A percentile compares a stretch with the other conserved stretches of the same genome.
These are phyloP conservation scores for Neoscytalidium dimidiatum DNA, from an alignment of 2,329 filamentous ascomycete species.

Conservation along the genomic window DNA sequence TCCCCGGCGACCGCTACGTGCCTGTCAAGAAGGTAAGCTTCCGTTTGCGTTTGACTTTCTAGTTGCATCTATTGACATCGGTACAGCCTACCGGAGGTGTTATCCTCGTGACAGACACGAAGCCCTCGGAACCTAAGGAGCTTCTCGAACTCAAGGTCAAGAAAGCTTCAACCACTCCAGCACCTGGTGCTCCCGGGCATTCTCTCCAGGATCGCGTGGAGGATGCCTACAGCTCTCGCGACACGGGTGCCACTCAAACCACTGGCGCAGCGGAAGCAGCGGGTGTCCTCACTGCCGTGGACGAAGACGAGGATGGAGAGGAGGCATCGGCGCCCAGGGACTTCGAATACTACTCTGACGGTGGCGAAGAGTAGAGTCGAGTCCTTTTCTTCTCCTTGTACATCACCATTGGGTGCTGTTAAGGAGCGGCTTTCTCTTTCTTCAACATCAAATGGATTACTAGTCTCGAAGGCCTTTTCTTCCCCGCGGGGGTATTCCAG, in stretches of 20 bases:
- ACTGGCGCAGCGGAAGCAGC: constrained; percentile 70
- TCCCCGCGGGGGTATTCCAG: neutral
- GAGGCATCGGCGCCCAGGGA: constrained; percentile 70
- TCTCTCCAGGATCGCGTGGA: constrained; percentile 32
- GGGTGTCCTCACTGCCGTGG: constrained; percentile 80
- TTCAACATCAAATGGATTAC: constrained; percentile 3
- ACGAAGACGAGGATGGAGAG: constrained; percentile 78
- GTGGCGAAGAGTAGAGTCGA: constrained; percentile 37
- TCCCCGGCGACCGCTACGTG: constrained; percentile 86
- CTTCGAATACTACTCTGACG: constrained; percentile 78
- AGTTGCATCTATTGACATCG: constrained; percentile 42
- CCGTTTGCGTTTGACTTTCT: neutral
- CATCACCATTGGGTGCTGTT: constrained; percentile 12
- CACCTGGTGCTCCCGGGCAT: constrained; percentile 46
- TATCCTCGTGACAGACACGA: constrained; percentile 83
- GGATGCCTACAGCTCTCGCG: constrained; percentile 22
- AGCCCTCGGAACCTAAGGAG: constrained; percentile 74
- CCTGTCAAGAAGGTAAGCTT: constrained; percentile 81
- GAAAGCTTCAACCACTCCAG: constrained; percentile 59
- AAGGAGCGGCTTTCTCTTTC: neutral
- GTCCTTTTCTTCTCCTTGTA: constrained; percentile 4
- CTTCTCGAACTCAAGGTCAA: constrained; percentile 91
- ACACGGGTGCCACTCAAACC: constrained; percentile 28
- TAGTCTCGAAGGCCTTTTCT: neutral
- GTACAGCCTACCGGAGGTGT: constrained; percentile 86